Percentiles rank a stretch among this genome's conserved stretches.
Conservation (phyloP, 2,329 filamentous ascomycete species). For the Escovopsis sp. region DNA sequence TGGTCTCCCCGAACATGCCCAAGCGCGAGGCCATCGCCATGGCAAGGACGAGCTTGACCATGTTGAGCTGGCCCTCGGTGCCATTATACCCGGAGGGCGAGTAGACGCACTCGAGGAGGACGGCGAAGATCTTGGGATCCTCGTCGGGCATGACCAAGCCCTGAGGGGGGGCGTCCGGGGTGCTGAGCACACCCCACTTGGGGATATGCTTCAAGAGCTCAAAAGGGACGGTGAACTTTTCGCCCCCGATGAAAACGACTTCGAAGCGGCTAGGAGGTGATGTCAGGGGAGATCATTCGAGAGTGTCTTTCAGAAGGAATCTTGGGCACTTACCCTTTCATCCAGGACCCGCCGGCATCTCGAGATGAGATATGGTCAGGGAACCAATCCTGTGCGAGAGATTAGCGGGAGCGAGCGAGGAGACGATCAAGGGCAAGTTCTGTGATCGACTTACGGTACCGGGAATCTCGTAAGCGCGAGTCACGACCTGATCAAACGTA, state of each 20-base stretch:
- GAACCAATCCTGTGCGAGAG: neutral
- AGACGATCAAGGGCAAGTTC: neutral
- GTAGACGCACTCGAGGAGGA: constrained; percentile 9
- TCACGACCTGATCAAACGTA: too few relatives aligned
- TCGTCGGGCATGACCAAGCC: constrained; percentile 6
- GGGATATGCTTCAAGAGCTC: constrained; percentile 3
- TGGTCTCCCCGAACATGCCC: constrained; percentile 8
- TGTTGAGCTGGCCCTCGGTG: constrained; percentile 10
- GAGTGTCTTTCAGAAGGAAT: neutral
- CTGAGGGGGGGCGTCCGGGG: neutral
- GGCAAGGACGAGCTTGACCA: constrained; percentile 10
- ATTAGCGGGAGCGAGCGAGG: neutral
- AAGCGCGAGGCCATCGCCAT: constrained; percentile 7
- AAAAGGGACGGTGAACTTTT: constrained; percentile 1
- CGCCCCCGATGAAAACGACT: neutral
- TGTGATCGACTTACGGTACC: neutral
- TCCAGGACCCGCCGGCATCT: neutral
- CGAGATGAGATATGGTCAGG: neutral
- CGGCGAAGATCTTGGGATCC: constrained; percentile 8
- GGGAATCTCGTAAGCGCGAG: neutral
- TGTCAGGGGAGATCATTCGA: neutral
- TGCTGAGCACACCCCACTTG: constrained; percentile 2
- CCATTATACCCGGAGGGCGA: constrained; percentile 9
- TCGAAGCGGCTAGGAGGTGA: neutral
- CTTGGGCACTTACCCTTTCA: neutral